Conservation (phyloP, 2,329 filamentous ascomycete genomes). For the Neophaeococcomyces mojaviensis region DNA sequence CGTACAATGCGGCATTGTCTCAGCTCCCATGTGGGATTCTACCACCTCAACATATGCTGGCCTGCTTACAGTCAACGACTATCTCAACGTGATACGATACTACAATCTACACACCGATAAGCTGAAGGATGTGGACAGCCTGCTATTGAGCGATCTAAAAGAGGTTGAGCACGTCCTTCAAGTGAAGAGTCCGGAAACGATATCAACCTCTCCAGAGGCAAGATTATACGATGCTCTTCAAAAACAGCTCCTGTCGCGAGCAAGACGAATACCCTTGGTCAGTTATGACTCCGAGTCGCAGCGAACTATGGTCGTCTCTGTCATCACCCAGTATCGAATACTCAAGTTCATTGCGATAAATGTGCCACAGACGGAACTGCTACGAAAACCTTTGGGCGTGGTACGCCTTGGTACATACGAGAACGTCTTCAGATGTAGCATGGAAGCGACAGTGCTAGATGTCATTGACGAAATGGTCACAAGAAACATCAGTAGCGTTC, state of each 20-base stretch:
- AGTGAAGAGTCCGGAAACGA: constrained; percentile 82
- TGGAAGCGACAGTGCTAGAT: constrained; percentile 87
- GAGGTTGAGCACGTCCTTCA: constrained; percentile 94
- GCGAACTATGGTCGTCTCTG: constrained; percentile 85
- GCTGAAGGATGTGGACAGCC: constrained; percentile 83
- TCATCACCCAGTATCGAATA: constrained; percentile 96
- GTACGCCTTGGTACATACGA: constrained; percentile 78
- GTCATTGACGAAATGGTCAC: constrained; percentile 91
- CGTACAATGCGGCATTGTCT: constrained; percentile 95
- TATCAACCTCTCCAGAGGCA: constrained; percentile 85
- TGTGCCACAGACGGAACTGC: constrained; percentile 73
- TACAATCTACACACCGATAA: constrained; percentile 96
- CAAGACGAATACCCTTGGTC: constrained; percentile 85
- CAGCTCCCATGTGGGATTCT: constrained; percentile 94
- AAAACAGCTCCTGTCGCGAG: constrained; percentile 87
- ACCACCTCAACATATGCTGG: constrained; percentile 87
- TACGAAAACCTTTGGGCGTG: constrained; percentile 80
- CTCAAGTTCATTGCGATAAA: constrained; percentile 99
- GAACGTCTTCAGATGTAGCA: constrained; percentile 71
- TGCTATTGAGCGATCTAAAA: constrained; percentile 86
- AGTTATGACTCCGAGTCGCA: constrained; percentile 92
- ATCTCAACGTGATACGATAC: constrained; percentile 98
- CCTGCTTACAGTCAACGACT: constrained; percentile 89
- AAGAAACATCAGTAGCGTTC: constrained; percentile 88
- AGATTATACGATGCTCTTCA: constrained; percentile 93